Conservation (phyloP, 768 basidiomycete genomes). For the Infundibulicybe gibba region DNA sequence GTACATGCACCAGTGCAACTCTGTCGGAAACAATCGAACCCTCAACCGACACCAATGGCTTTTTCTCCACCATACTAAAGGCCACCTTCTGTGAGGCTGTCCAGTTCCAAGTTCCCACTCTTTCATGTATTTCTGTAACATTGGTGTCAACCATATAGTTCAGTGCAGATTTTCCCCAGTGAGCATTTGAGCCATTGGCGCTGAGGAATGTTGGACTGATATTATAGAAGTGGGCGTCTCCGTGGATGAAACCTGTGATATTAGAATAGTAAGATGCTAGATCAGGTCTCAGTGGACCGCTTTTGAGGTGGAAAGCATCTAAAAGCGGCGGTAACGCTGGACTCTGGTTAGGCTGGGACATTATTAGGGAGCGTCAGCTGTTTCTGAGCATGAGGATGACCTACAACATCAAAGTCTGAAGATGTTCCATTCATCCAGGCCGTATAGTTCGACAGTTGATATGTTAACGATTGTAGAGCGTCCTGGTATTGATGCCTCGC, state of each 20-base stretch:
- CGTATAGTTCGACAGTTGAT: slow-evolving; percentile 69
- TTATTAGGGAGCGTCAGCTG: background rate
- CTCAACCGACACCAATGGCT: slow-evolving; percentile 26
- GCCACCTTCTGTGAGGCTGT: slow-evolving; percentile 56
- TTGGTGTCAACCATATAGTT: slow-evolving; percentile 47
- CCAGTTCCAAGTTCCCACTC: slow-evolving; percentile 69
- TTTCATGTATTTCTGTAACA: slow-evolving; percentile 43
- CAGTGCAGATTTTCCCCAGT: slow-evolving; percentile 50
- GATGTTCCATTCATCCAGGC: slow-evolving; percentile 69
- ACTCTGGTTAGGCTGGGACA: slow-evolving; percentile 43
- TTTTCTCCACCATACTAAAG: slow-evolving; percentile 64
- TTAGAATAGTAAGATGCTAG: slow-evolving; percentile 66
- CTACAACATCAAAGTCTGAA: slow-evolving; percentile 64
- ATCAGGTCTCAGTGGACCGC: slow-evolving; percentile 38
- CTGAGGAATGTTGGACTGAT: slow-evolving; percentile 47
- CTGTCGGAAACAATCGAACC: slow-evolving; percentile 28
- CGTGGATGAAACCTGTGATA: slow-evolving; percentile 76
- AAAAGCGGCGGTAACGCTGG: slow-evolving; percentile 42
- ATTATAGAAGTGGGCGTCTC: slow-evolving; percentile 58
- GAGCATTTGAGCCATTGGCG: slow-evolving; percentile 28
- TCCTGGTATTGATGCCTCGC: slow-evolving; percentile 65
- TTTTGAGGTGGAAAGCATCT: slow-evolving; percentile 42
- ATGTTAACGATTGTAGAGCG: slow-evolving; percentile 50
- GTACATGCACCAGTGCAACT: slow-evolving; percentile 63
- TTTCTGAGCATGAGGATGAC: slow-evolving; percentile 10